Base-by-base conservation (phyloP, 1,284 basidiomycete genomes). In the Leccinum fuscescens region DNA sequence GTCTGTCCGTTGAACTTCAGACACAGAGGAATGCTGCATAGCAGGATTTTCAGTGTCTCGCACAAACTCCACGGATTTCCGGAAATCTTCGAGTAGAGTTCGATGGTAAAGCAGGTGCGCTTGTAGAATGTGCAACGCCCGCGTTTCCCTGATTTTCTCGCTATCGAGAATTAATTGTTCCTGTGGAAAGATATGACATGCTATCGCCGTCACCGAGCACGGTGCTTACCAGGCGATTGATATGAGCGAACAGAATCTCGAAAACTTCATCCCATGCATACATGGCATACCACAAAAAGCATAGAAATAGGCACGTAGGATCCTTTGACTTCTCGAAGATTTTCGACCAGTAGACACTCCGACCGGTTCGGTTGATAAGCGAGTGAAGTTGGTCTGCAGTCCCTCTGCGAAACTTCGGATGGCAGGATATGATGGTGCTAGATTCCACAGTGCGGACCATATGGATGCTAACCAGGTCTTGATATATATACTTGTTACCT, bases 201-300 rank as follows among this genome's bases (percentile, higher is more conserved):
- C 22, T 12, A 6, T 48, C 5, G 2, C n/a, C n/a, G n/a, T 31
- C 27, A 29, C 15, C 12, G 3, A n/a, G 1, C 17, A 24, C 4
- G 12, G 6, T n/a, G 67, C 75, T 50, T 55, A 77, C 82, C 64
- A 83, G 63, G n/a, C 60, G 64, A 54, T 74, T 76, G 15, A 85
- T 77, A 64, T 85, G 79, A 6, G 67, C 62, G 58, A 80, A 80
- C 35, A 85, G 66, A 6, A 66, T 62, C 65, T 84, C 82, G 39
- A 83, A 68, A 3, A 80, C 73, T 65, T 85, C 82, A 58, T 85
- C 83, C 83, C 83, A 85, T 1, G 82, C 74, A 63, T 85, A 85
- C 52, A 85, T 67, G 0, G 80, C 78, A 65, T 83, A 82, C 83
- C 84, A 85, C 52, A 85, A 66, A 48, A 80, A 74, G 29, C 78